Evolutionary conservation across 495 filamentous ascomycete genomes (phyloP).

Genomic region (Trichoderma erinaceum): DNA sequence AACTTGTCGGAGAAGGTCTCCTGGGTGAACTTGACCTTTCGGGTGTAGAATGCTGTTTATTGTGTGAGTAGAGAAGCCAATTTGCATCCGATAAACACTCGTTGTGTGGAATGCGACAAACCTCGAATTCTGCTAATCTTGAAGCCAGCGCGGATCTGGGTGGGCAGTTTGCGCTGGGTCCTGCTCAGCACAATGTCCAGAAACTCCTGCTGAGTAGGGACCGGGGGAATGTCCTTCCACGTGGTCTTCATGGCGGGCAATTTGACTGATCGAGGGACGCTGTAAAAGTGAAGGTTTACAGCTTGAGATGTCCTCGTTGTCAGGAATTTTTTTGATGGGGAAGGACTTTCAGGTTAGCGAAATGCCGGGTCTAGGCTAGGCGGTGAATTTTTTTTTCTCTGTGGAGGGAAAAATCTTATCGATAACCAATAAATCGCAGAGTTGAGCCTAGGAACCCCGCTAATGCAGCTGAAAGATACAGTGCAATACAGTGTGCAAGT

Average conservation of each 20-base stretch:
- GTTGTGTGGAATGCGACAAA: neutral
- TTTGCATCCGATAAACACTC: neutral
- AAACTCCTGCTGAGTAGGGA: constrained; percentile 91
- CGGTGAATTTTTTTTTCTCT: constrained; percentile 13
- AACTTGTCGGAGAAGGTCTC: constrained; percentile 98
- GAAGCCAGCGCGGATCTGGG: constrained; percentile 93
- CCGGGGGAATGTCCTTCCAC: constrained; percentile 71
- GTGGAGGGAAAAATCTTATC: constrained; percentile 5
- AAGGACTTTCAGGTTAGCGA: neutral
- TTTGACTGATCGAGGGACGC: constrained; percentile 4
- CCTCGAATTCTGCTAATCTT: constrained; percentile 91
- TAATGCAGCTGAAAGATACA: neutral
- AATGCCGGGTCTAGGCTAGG: constrained; percentile 5
- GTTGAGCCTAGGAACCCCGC: neutral
- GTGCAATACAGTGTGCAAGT: no score
- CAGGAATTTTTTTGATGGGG: constrained; percentile 8
- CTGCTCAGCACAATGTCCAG: constrained; percentile 92
- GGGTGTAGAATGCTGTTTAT: constrained; percentile 74
- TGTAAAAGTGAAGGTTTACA: constrained; percentile 5
- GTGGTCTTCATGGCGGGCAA: constrained; percentile 42
- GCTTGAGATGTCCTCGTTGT: neutral
- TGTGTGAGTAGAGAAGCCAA: constrained; percentile 12
- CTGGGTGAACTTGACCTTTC: constrained; percentile 98
- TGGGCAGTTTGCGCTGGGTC: constrained; percentile 90
- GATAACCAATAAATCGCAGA: neutral